Percentiles rank a stretch among this genome's conserved stretches.
Evolutionary conservation across 2,329 filamentous ascomycete genomes (phyloP).

Genomic region (Fusarium sp.): DNA sequence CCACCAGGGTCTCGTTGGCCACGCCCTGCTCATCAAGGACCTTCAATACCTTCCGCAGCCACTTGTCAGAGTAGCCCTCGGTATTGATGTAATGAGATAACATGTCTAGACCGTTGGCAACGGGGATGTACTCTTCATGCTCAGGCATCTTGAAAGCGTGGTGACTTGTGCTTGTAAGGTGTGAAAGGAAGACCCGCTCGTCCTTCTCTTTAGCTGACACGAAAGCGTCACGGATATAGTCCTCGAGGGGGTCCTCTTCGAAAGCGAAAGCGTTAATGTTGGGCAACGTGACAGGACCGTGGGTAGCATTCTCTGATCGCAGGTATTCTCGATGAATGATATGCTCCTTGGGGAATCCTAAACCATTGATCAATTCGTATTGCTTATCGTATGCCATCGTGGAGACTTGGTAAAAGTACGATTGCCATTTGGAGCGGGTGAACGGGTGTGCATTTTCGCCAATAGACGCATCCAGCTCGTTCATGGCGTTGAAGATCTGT

Average conservation of each 20-base stretch:
- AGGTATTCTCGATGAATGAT: slow-evolving; percentile 47
- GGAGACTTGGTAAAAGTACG: slow-evolving; percentile 48
- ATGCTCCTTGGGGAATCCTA: slow-evolving; percentile 46
- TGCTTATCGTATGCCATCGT: slow-evolving; percentile 49
- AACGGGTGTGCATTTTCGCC: slow-evolving; percentile 7
- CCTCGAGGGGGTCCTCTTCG: slow-evolving; percentile 45
- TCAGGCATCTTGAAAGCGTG: slow-evolving; percentile 47
- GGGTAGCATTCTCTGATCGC: slow-evolving; percentile 43
- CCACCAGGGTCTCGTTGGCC: slow-evolving; percentile 48
- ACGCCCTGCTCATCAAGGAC: slow-evolving; percentile 48
- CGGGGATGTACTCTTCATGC: slow-evolving; percentile 40
- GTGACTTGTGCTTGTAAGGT: slow-evolving; percentile 51
- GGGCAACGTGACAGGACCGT: slow-evolving; percentile 43
- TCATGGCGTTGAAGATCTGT: slow-evolving; percentile 51
- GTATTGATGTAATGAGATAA: slow-evolving; percentile 48
- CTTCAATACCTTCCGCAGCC: slow-evolving; percentile 45
- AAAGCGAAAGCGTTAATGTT: slow-evolving; percentile 52
- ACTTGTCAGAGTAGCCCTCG: slow-evolving; percentile 47
- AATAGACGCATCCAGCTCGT: slow-evolving; percentile 29
- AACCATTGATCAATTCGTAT: slow-evolving; percentile 41
- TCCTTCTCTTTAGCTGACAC: slow-evolving; percentile 45
- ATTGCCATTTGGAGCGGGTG: slow-evolving; percentile 44
- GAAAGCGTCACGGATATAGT: slow-evolving; percentile 50
- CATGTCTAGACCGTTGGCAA: slow-evolving; percentile 43
- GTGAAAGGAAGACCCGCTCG: slow-evolving; percentile 49